A percentile compares a stretch with the other conserved stretches of the same genome.
These are phyloP conservation scores for Striga hermonthica DNA, from an alignment of 305 asterid genomes.

Conservation along the genomic window DNA sequence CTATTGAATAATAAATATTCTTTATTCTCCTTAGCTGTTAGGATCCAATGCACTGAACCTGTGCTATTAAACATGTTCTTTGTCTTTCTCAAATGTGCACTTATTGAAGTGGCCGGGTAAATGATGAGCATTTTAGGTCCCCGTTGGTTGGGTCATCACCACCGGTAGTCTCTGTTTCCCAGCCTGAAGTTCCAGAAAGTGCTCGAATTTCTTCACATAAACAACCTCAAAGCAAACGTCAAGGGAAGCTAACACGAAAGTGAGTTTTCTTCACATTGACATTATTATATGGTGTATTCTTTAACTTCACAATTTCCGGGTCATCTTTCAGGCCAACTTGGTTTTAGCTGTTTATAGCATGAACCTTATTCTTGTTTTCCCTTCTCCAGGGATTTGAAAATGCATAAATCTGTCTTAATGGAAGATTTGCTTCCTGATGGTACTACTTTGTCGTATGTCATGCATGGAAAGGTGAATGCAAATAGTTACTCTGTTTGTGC, in stretches of 20 bases:
- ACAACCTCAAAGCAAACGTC: conserved; percentile 42
- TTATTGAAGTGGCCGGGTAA: conserved; percentile 12
- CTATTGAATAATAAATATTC: conserved; percentile 3
- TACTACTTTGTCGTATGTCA: conserved; percentile 58
- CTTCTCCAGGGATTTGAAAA: conserved; percentile 64
- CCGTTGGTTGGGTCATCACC: conserved; percentile 35
- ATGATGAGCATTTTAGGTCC: conserved; percentile 40
- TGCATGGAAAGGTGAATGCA: conserved; percentile 61
- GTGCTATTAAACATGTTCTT: conserved; percentile 7
- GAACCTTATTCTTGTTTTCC: conserved; percentile 25
- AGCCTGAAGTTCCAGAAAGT: conserved; percentile 35
- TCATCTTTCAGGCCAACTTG: conserved; percentile 10
- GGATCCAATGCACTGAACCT: conserved; percentile 15
- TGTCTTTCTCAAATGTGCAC: conserved; percentile 21
- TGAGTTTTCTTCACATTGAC: conserved; percentile 29
- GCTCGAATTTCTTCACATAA: conserved; percentile 39
- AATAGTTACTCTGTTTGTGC: conserved; percentile 9
- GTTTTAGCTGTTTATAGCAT: conserved; percentile 16
- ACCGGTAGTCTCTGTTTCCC: conserved; percentile 34
- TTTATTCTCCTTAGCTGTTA: conserved; percentile 11
- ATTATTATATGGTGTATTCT: conserved; percentile 17
- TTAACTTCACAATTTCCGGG: conserved; percentile 20
- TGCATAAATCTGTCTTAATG: conserved; percentile 73
- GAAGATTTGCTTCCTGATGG: conserved; percentile 70
- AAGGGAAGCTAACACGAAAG: conserved; percentile 68